These are phyloP conservation scores for Myxozyma vanderwaltii DNA, from an alignment of 805 yeast species.

Conservation along the genomic window DNA sequence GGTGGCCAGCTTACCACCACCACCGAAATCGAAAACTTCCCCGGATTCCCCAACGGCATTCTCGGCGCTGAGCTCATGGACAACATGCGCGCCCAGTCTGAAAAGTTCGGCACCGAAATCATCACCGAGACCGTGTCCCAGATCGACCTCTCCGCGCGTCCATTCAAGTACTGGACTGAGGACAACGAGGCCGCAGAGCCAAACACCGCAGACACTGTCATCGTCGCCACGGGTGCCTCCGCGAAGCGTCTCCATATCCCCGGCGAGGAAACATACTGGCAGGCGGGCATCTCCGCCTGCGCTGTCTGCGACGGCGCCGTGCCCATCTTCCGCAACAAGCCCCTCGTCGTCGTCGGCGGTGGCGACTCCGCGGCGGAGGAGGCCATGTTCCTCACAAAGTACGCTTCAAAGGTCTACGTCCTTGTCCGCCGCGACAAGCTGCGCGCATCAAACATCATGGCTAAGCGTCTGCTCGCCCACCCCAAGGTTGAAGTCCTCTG, in stretches of 20 bases:
- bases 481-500: slow-evolving; percentile 88
- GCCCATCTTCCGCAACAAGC: slow-evolving; percentile 97
- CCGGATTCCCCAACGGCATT: slow-evolving; percentile 95
- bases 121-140: slow-evolving; percentile 94
- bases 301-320: slow-evolving; percentile 99
- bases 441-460: slow-evolving; percentile 97
- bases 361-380: slow-evolving; percentile 99
- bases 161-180: slow-evolving; percentile 97
- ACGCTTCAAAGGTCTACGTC: slow-evolving; percentile 92
- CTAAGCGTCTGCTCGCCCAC: slow-evolving; percentile 80
- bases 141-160: slow-evolving; percentile 82
- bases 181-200: slow-evolving; percentile 91
- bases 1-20: slow-evolving; percentile 99
- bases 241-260: slow-evolving; percentile 93
- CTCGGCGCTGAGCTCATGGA: slow-evolving; percentile 90
- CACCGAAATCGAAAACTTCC: slow-evolving; percentile 97
- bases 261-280: slow-evolving; percentile 99
- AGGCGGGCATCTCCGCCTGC: slow-evolving; percentile 98
- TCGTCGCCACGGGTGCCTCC: slow-evolving; percentile 96
- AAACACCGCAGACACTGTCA: slow-evolving; percentile 86
- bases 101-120: slow-evolving; percentile 86
- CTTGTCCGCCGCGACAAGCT: slow-evolving; percentile 91
- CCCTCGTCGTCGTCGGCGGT: slow-evolving; percentile 97
- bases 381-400: slow-evolving; percentile 94
- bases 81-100: slow-evolving; percentile 85